These are phyloP conservation scores for Leucocoprinus leucothites DNA, from an alignment of 768 basidiomycete species.

Conservation along the genomic window DNA sequence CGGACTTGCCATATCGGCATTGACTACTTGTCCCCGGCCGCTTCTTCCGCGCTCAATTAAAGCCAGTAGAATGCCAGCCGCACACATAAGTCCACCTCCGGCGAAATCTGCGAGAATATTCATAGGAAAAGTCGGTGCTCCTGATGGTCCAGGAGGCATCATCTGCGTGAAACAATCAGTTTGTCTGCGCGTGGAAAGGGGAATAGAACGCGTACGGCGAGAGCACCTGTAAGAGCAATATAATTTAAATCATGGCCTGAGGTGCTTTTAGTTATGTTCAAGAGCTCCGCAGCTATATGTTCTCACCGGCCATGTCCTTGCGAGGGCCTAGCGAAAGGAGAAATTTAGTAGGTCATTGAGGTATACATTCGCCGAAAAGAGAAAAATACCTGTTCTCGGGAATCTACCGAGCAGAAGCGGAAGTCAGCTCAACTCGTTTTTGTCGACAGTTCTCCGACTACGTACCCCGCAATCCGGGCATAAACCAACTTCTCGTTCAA, in stretches of 20 bases:
- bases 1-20: constrained; percentile 67
- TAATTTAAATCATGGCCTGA: constrained; percentile 85
- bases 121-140: constrained; percentile 68
- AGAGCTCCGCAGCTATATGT: not conserved
- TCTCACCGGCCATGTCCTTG: constrained; percentile 72
- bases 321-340: constrained; percentile 47
- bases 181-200: not conserved
- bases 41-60: constrained; percentile 63
- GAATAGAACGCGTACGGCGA: constrained; percentile 44
- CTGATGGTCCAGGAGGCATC: constrained; percentile 64
- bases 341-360: not conserved
- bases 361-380: not conserved
- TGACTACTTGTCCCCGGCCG: constrained; percentile 71
- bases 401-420: constrained; percentile 36
- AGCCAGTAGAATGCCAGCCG: constrained; percentile 70
- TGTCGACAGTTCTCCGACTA: not conserved
- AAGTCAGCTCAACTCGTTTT: not conserved
- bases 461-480: constrained; percentile 74
- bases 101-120: constrained; percentile 84
- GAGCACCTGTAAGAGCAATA: constrained; percentile 71
- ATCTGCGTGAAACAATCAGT: constrained; percentile 21
- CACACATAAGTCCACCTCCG: constrained; percentile 74
- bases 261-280: not conserved
- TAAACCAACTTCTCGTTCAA: constrained; percentile 66
- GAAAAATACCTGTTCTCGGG: constrained; percentile 49